Conservation (phyloP, 306 rosid species). For the Quercus ilex region DNA sequence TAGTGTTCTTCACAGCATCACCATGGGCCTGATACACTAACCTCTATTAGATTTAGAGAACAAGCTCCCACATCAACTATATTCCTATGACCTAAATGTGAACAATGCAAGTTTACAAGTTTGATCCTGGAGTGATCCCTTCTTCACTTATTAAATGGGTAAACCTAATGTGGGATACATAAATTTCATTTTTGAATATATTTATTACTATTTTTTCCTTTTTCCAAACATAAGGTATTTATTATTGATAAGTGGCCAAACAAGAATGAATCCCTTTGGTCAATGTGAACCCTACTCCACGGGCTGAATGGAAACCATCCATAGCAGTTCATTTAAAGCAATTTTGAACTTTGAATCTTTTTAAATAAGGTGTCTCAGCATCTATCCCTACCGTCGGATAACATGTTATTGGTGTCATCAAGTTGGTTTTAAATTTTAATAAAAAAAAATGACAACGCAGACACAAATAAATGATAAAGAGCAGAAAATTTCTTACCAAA, state of each 20-base stretch:
- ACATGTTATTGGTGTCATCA: neutral
- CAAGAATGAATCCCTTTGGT: neutral
- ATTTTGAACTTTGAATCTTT: neutral
- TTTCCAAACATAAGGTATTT: neutral
- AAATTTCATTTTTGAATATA: neutral
- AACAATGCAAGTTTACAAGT: neutral
- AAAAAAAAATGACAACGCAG: neutral
- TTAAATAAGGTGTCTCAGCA: neutral
- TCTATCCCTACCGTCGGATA: neutral
- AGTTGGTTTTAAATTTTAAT: neutral
- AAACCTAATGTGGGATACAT: neutral
- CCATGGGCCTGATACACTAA: constrained; percentile 39
- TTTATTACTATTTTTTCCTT: neutral
- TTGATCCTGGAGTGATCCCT: neutral
- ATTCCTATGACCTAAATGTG: neutral
- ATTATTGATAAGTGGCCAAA: neutral
- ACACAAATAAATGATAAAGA: neutral
- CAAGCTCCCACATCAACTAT: neutral
- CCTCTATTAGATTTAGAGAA: constrained; percentile 13
- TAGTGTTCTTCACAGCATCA: constrained; percentile 24
- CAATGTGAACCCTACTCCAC: neutral
- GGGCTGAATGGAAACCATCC: neutral
- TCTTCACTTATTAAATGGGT: neutral
- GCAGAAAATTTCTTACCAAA: neutral
- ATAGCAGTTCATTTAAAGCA: neutral